phyloP scores from a whole-genome alignment of 75 land plant genomes.

The Cupressus sempervirens region DNA sequence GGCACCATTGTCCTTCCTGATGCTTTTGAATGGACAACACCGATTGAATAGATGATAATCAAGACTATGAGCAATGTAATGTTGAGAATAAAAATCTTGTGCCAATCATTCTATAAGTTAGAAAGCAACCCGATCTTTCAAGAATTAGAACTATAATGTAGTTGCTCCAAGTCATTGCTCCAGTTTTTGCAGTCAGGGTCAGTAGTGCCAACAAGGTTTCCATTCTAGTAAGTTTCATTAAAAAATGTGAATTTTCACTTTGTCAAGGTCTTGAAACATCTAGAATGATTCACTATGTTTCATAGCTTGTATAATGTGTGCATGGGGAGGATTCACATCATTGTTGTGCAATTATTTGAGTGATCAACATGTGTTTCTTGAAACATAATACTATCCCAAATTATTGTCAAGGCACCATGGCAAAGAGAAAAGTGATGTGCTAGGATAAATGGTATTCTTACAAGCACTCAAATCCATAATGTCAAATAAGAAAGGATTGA shows the following conservation, averaged over 20 bases:
- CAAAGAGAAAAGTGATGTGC: too few species aligned
- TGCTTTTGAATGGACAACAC: constrained; percentile 17
- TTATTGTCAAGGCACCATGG: too few species aligned
- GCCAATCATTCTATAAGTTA: constrained; percentile 32
- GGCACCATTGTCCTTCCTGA: not conserved
- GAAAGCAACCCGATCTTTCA: constrained; percentile 31
- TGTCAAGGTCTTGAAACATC: constrained; percentile 69
- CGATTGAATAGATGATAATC: constrained; percentile 4
- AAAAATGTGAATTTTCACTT: constrained; percentile 32
- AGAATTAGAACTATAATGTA: constrained; percentile 28
- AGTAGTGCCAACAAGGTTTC: constrained; percentile 53
- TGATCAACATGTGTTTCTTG: too few species aligned
- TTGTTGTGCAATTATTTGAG: too few species aligned
- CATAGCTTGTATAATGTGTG: too few species aligned
- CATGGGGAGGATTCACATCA: too few species aligned
- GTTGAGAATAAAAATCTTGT: constrained; percentile 18
- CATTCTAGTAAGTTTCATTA: constrained; percentile 42
- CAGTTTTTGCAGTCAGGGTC: constrained; percentile 8
- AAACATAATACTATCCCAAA: too few species aligned
- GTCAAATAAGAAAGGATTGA: too few species aligned
- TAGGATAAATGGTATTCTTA: too few species aligned
- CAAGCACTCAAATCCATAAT: too few species aligned
- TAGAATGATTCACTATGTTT: too few species aligned
- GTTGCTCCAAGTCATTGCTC: constrained; percentile 9
- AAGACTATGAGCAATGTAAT: constrained; percentile 24